Evolutionary conservation across 148 eudicot species (phyloP).

Genomic region (Heliamphora exappendiculata): DNA sequence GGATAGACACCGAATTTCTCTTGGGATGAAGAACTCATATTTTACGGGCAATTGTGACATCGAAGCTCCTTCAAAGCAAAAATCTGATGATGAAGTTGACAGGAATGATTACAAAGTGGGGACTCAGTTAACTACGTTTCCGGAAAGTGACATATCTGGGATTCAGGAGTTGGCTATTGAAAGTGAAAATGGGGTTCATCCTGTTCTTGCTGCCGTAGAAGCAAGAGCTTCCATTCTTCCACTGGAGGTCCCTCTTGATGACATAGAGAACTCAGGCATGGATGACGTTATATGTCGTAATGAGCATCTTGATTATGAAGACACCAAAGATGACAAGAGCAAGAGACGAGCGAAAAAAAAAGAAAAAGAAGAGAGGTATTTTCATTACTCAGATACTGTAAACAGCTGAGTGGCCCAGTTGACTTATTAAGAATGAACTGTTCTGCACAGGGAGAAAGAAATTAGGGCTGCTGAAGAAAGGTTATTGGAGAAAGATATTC

Average conservation of each 20-base stretch:
- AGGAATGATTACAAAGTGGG: constrained; percentile 21
- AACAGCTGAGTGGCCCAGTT: neutral
- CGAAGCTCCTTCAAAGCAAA: constrained; percentile 19
- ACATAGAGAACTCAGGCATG: constrained; percentile 40
- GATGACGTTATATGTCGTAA: constrained; percentile 16
- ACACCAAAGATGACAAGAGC: constrained; percentile 42
- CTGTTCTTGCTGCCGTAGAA: constrained; percentile 50
- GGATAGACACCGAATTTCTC: constrained; percentile 67
- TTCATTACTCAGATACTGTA: neutral
- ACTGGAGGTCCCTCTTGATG: constrained; percentile 76
- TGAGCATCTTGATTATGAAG: constrained; percentile 22
- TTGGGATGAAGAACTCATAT: constrained; percentile 83
- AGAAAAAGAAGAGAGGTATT: constrained; percentile 62
- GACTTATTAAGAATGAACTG: neutral
- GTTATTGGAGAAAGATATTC: constrained; percentile 54
- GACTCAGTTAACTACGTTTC: constrained; percentile 7
- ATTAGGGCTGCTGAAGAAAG: constrained; percentile 91
- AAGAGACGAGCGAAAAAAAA: constrained; percentile 57
- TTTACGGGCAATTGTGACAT: constrained; percentile 27
- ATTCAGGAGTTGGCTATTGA: constrained; percentile 21
- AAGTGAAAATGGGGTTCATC: constrained; percentile 29
- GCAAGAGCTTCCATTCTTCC: constrained; percentile 76
- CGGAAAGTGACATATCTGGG: constrained; percentile 13
- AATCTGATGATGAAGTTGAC: constrained; percentile 20
- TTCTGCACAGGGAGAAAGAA: constrained; percentile 53